Base-by-base conservation (phyloP, 2,329 filamentous ascomycete genomes). In the Aspergillus floridensis region DNA sequence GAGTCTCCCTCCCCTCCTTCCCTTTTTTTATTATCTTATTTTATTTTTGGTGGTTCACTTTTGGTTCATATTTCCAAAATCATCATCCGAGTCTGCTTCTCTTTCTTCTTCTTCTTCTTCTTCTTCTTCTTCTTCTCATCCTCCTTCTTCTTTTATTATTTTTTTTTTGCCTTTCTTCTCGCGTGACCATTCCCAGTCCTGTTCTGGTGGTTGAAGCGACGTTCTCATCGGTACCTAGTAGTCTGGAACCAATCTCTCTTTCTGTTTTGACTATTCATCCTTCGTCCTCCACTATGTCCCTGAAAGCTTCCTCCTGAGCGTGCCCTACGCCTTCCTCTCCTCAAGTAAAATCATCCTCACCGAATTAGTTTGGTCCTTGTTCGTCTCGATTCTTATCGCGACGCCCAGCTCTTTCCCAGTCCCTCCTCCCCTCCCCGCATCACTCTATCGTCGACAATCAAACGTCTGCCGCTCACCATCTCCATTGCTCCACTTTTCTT, bases 61-160 rank as follows among this genome's bases (percentile, higher is more conserved):
- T 10, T 38, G 38, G 51, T 29, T 29, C 26, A 29, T 5, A 8
- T 2, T 29, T 8, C 7, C 26, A 29, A 29, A 29, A 48, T 29
- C 54, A 54, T 54, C 38, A 32, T 55, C 24, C 53, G 29, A 24
- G 11, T 26, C 46, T 38, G 26, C 35, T 53, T 14, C 46, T 24
- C 47, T 52, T 31, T 38, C 49, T 52, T 32, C 49, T 16, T 19
- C 31, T 38, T 44, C 35, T 53, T 16, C 46, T n/a, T 26, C 48
- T 31, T 38, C 49, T 47, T 32, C 31, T 11, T 19, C 24, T 10
- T 8, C 26, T 8, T 8, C 44, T 31, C 29, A 41, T 29, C 49
- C 12, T 56, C 41, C 21, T 50, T 41, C 50, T 50, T 53, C 31
- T 54, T 35, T 31, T 56, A n/a, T n/a, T n/a, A n/a, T 50, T 46